A percentile compares a stretch with the other conserved stretches of the same genome.
Conservation (phyloP, 169 alveolate species). For the Ichthyophthirius multifiliis region DNA sequence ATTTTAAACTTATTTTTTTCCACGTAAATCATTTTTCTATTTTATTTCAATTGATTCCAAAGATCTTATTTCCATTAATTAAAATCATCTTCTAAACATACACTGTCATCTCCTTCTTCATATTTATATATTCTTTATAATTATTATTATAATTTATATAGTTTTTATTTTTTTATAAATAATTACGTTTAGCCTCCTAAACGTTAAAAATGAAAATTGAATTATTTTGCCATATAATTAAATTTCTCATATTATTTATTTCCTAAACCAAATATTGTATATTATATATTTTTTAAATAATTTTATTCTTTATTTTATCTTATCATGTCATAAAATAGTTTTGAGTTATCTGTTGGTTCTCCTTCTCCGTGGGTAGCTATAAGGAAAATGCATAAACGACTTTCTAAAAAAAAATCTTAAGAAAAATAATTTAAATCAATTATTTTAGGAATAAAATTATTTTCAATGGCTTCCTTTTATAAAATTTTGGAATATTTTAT, state of each 20-base stretch:
- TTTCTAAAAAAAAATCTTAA: conserved; percentile 3
- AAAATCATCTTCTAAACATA: conserved; percentile 58
- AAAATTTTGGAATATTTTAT: conserved; percentile 53
- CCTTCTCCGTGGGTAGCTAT: conserved; percentile 74
- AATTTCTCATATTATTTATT: conserved; percentile 64
- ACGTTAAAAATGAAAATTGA: conserved; percentile 37
- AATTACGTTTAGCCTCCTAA: too few relatives aligned
- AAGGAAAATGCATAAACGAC: conserved; percentile 35
- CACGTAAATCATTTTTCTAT: too few relatives aligned
- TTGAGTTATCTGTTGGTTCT: conserved; percentile 72
- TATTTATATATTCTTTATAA: conserved; percentile 46
- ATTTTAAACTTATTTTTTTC: too few relatives aligned
- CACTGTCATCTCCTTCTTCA: conserved; percentile 61
- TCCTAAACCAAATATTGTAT: conserved; percentile 63
- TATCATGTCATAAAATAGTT: conserved; percentile 42
- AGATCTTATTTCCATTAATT: conserved; percentile 50
- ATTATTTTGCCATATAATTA: conserved; percentile 47
- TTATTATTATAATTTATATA: too few relatives aligned
- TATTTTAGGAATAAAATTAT: conserved; percentile 35
- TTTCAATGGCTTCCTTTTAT: conserved; percentile 49
- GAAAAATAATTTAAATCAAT: conserved; percentile 53
- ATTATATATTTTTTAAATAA: conserved; percentile 26
- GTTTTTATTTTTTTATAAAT: too few relatives aligned
- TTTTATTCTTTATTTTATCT: conserved; percentile 10
- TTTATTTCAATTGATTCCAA: too few relatives aligned